Base-by-base conservation (phyloP, 345 rosid species). In the Populus deltoides region DNA sequence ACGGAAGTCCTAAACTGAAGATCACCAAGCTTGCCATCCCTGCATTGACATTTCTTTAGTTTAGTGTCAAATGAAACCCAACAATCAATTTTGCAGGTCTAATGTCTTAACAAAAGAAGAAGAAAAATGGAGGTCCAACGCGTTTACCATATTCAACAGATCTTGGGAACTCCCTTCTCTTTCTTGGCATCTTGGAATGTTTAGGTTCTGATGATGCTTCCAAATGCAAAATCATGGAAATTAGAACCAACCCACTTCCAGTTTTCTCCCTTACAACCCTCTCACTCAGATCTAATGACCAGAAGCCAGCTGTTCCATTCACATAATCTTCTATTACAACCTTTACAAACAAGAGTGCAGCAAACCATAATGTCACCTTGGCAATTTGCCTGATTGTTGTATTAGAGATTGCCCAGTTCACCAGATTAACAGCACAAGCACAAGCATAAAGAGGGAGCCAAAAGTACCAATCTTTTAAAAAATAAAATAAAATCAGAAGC, bases 371-470 rank as follows among this genome's bases (percentile, higher is more conserved):
- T 59, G 86, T 83, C 71, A 70, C 41, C 57, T 77, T 81, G 20
- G 81, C 88, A 17, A 84, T 69, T 39, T 41, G 83, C 75, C 70
- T 80, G 69, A 70, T 41, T 76, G 57, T 41, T 77, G 69, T 66
- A 9, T 76, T 80, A 71, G 79, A 39, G 73, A 71, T 80, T 73
- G 75, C 49, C 87, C 80, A 71, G 70, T 80, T 85, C 39, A 72
- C 36, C 72, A 89, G 82, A 86, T 90, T 92, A 73, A 90, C 92
- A 10, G 65, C 76, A 80, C 82, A 82, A 38, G 93, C 97, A 25
- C 83, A 79, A 47, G 92, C 77, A 74, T 92, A 96, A 3, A 91
- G 89, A 71, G 95, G 97, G 77, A 93, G 84, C 98, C 98, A 91
- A 43, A 89, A 85, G 81, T 89, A 92, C 97, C 94, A 93, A 85